Percentiles rank a stretch among this genome's conserved stretches.
Conservation (phyloP, 129 eudicot genomes). For the Apium graveolens region DNA sequence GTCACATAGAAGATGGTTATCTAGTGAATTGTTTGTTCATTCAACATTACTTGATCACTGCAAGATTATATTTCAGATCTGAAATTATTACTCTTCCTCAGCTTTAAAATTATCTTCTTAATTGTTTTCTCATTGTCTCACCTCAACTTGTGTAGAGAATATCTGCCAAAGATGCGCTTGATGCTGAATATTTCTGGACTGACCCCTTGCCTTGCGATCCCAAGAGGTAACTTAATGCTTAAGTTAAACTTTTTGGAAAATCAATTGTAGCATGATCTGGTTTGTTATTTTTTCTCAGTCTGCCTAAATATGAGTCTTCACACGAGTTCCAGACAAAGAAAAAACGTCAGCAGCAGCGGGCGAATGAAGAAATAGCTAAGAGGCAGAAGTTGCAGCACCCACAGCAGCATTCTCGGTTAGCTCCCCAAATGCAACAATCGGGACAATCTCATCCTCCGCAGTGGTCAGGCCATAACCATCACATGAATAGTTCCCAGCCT, state of each 20-base stretch:
- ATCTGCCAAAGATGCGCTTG: constrained; percentile 91
- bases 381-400: constrained; percentile 71
- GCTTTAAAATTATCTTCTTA: neutral
- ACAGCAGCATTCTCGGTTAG: constrained; percentile 65
- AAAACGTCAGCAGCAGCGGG: constrained; percentile 81
- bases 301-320: constrained; percentile 89
- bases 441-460: constrained; percentile 55
- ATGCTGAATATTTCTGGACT: constrained; percentile 95
- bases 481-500: constrained; percentile 36
- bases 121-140: neutral
- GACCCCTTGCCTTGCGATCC: constrained; percentile 98
- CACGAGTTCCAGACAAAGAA: constrained; percentile 92
- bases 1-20: neutral
- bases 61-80: neutral
- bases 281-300: constrained; percentile 28
- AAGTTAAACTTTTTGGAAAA: neutral
- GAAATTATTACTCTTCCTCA: neutral
- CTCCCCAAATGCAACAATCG: constrained; percentile 58
- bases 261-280: neutral
- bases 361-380: constrained; percentile 74
- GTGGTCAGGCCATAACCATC: constrained; percentile 46
- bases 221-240: constrained; percentile 42
- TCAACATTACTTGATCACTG: neutral
- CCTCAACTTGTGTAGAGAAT: constrained; percentile 52
- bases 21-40: neutral